Base-by-base conservation (phyloP, 441 rosid genomes). In the Manihot esculenta region DNA sequence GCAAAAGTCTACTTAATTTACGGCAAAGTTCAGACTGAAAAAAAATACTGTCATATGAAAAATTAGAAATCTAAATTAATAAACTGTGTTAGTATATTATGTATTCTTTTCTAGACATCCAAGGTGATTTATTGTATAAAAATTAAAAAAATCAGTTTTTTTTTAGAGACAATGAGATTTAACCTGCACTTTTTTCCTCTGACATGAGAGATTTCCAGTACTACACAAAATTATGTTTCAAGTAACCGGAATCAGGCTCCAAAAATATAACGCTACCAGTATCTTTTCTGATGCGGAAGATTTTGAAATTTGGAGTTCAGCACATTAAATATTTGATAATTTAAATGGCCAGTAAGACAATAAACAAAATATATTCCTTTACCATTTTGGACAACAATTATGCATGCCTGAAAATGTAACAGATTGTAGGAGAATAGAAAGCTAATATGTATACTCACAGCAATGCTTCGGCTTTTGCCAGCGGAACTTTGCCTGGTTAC, bases 391-490 rank as follows among this genome's bases (percentile, higher is more conserved):
- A 65, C 15, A n/a, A n/a, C 27, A 56, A 41, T 51, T 59, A 26
- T 49, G 33, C 35, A 30, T 62, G n/a, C 45, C 49, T 14, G 53
- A 70, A 65, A 24, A 7, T 11, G 54, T 49, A 47, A 74, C 54
- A 65, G 17, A 63, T 59, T 51, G 23, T 12, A 41, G 9, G 6
- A 14, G 18, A 64, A 54, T 20, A 38, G 55, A 30, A 0, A 35
- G 50, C 45, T 33, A 47, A 58, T 44, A 61, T n/a, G n/a, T n/a
- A n/a, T 83, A 83, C 90, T 88, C 50, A 92, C 96, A 54, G 82
- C 79, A 67, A 89, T 80, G 86, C 95, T 88, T 42, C 72, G 85
- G 35, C 78, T 82, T 81, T 85, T 77, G 60, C 97, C 94, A 20
- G 83, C 73, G 62, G 81, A 49, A 70, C 84, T 90, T 50, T 76